Conservation (phyloP, 257 asterid species). For the Cordia subcordata region DNA sequence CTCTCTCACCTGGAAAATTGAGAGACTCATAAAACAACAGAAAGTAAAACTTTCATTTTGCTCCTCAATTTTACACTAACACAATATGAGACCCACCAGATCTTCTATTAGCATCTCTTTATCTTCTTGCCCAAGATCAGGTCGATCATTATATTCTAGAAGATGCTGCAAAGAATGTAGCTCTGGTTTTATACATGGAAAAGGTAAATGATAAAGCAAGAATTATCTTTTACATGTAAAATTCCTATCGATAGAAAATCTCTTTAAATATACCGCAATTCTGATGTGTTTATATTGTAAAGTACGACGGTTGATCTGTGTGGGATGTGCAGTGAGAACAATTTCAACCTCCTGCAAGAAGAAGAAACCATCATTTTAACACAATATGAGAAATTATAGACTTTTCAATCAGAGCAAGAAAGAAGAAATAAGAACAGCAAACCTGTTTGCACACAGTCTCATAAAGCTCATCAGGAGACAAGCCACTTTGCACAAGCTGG, state of each 20-base stretch:
- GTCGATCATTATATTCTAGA: constrained; percentile 80
- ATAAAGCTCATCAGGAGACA: constrained; percentile 76
- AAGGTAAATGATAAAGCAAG: not conserved
- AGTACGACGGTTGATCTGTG: constrained; percentile 91
- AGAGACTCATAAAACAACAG: constrained; percentile 9
- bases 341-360: constrained; percentile 78
- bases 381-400: not conserved
- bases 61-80: too few species aligned
- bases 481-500: constrained; percentile 76
- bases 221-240: not conserved
- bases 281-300: constrained; percentile 92
- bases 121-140: constrained; percentile 83
- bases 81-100: constrained; percentile 43
- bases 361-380: constrained; percentile 12
- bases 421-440: constrained; percentile 6
- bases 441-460: constrained; percentile 95
- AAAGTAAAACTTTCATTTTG: not conserved
- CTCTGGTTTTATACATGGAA: not conserved
- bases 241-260: not conserved
- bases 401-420: not conserved
- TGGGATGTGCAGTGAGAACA: constrained; percentile 99
- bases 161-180: constrained; percentile 61
- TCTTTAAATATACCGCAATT: constrained; percentile 58
- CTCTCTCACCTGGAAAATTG: constrained; percentile 66
- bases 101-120: constrained; percentile 92